Conservation (phyloP, 495 filamentous ascomycete genomes). For the Parachaetomium inaequale region DNA sequence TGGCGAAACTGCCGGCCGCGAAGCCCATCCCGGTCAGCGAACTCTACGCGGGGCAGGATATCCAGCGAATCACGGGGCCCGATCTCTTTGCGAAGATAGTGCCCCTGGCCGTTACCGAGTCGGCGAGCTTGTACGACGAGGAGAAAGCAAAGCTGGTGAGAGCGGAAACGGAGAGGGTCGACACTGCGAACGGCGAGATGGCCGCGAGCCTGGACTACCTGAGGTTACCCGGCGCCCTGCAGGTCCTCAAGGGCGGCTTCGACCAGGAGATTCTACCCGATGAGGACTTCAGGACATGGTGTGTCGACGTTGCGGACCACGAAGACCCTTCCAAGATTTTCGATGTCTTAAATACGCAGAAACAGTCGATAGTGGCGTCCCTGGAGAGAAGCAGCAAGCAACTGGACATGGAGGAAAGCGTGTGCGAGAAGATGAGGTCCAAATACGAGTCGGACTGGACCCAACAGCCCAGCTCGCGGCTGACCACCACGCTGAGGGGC, state of each 20-base stretch:
- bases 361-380: conserved; percentile 62
- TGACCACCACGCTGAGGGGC: conserved; percentile 80
- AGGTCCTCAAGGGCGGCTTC: conserved; percentile 88
- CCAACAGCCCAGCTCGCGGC: conserved; percentile 85
- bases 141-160: conserved; percentile 95
- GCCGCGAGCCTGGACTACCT: conserved; percentile 91
- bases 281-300: conserved; percentile 89
- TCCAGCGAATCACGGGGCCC: conserved; percentile 91
- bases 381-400: conserved; percentile 80
- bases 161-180: conserved; percentile 88
- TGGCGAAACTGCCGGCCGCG: conserved; percentile 92
- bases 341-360: conserved; percentile 71
- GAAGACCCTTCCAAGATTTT: conserved; percentile 69
- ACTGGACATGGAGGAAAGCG: conserved; percentile 91
- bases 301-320: conserved; percentile 81
- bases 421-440: conserved; percentile 98
- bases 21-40: conserved; percentile 97
- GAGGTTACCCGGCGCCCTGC: conserved; percentile 81
- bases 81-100: conserved; percentile 97
- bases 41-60: conserved; percentile 94
- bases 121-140: conserved; percentile 94
- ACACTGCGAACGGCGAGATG: conserved; percentile 91
- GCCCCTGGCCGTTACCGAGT: conserved; percentile 93
- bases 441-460: conserved; percentile 97
- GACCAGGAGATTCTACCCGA: conserved; percentile 86